Base-by-base conservation (phyloP, 2,329 filamentous ascomycete species). In the Diplodia scrobiculata region DNA sequence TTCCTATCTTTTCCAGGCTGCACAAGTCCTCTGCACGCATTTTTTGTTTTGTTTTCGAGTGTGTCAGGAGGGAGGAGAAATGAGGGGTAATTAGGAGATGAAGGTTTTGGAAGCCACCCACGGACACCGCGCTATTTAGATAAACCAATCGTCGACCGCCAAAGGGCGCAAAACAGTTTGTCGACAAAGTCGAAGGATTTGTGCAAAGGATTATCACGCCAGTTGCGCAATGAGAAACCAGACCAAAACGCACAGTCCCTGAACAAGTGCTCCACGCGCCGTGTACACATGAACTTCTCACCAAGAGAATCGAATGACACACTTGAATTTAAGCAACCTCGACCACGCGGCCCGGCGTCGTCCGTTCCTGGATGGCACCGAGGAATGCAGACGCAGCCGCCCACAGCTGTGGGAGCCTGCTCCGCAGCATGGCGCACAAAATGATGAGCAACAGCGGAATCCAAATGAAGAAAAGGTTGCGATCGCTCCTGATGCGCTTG, bases 391-490 rank as follows among this genome's bases (percentile, higher is more conserved):
- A 67, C 3, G 53, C 41, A 21, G 59, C 53, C 4, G 59, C 50
- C 29, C 52, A 51, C 5, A 84, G 78, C 63, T 82, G 80, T 1
- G 85, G 84, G 36, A 85, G 78, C 59, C 81, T 80, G 71, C 78
- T 83, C 72, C 82, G 84, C 27, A 83, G 73, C 79, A 83, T 82
- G 41, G 81, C 80, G 68, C 79, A 79, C 58, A 84, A 71, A 73
- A 84, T 80, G 67, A 81, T 69, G 25, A 83, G 67, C 17, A 85
- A 80, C 45, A 79, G 72, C 47, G 78, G 78, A 66, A 80, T 75
- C 82, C 82, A 84, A 69, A 84, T 75, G 71, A 83, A 82, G 72
- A 82, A 84, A n/a, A 84, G 74, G 68, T 84, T 84, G 66, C 80
- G 76, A 69, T 84, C 82, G 66, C 78, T 82, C 62, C 75, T 76